Evolutionary conservation across 176 grass and related monocot species (phyloP).

Genomic region (Alloteropsis semialata): DNA sequence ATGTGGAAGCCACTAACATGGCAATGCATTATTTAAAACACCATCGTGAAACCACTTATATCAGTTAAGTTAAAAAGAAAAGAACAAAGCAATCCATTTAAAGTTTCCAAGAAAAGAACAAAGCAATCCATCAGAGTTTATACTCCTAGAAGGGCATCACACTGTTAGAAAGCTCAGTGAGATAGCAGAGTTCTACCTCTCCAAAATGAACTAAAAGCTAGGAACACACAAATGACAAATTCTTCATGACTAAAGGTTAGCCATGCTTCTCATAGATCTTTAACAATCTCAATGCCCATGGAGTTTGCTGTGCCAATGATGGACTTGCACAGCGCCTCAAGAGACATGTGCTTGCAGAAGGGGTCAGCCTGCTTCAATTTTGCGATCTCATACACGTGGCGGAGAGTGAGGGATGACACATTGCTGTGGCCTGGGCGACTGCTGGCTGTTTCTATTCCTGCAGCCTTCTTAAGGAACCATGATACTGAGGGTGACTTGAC

Average conservation of each 20-base stretch:
- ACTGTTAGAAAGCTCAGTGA: background rate
- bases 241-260: background rate
- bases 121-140: too few species aligned
- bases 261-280: slow-evolving; percentile 58
- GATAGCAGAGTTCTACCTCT: background rate
- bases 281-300: slow-evolving; percentile 88
- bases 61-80: background rate
- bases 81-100: too few species aligned
- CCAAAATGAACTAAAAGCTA: background rate
- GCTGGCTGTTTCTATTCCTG: slow-evolving; percentile 66
- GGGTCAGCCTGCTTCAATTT: slow-evolving; percentile 80
- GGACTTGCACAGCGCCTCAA: slow-evolving; percentile 84
- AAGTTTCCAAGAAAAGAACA: too few species aligned
- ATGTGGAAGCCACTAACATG: too few species aligned
- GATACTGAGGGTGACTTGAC: slow-evolving; percentile 78
- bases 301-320: slow-evolving; percentile 86
- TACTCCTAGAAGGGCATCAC: too few species aligned
- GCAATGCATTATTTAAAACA: too few species aligned
- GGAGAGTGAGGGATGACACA: slow-evolving; percentile 57
- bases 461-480: slow-evolving; percentile 88
- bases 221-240: background rate
- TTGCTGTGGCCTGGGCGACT: slow-evolving; percentile 51
- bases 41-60: too few species aligned
- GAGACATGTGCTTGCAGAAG: slow-evolving; percentile 65
- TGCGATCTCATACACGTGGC: slow-evolving; percentile 85